Evolutionary conservation across 139 green algal species (phyloP), one percentile per base, ranked within the genome.

Genomic region (Chlorella vulgaris): DNA sequence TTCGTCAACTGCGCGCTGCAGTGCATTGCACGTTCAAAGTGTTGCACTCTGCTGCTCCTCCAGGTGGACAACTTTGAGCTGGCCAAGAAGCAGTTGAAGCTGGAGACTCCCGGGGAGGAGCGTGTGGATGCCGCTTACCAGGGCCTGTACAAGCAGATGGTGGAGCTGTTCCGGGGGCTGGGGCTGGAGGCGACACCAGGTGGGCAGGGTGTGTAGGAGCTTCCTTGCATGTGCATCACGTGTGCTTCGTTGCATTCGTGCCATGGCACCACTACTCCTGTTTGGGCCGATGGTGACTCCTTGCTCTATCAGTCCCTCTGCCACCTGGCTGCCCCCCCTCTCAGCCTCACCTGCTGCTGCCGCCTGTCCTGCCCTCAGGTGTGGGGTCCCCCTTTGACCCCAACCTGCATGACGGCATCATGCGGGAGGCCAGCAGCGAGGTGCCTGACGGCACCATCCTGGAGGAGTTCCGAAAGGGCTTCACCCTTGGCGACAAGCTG

Each of bases 51-150:
- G n/a, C n/a, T n/a, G n/a, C n/a, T n/a, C n/a, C n/a, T n/a, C 15
- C 70, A 78, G 70, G 70, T 99, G 10, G 97, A 99, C 89, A 97
- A 95, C 86, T 99, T 99, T 86, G 95, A 99, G 91, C 83, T 95
- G 53, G 96, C 97, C 31, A 82, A 84, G 31, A n/a, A 29, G 4
- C 81, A 92, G 71, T 74, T 99, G 42, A 98, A 98, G 88, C 78
- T 88, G 19, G 90, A 97, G 79, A 98, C 89, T 2, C 96, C 99
- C 78, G 90, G 74, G 2, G 97, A 99, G 89, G 58, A 94, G 69
- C 97, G 97, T 84, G 97, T 99, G 82, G 93, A 94, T 65, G 89
- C 88, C 38, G 90, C 88, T 0, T 99, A 99, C 88, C 88, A 96
- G 91, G 86, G 89, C 13, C 83, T 99, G 66, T 98, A 98, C 91